Conservation (phyloP, 2,329 filamentous ascomycete genomes). For the Trichoderma citrinoviride region DNA sequence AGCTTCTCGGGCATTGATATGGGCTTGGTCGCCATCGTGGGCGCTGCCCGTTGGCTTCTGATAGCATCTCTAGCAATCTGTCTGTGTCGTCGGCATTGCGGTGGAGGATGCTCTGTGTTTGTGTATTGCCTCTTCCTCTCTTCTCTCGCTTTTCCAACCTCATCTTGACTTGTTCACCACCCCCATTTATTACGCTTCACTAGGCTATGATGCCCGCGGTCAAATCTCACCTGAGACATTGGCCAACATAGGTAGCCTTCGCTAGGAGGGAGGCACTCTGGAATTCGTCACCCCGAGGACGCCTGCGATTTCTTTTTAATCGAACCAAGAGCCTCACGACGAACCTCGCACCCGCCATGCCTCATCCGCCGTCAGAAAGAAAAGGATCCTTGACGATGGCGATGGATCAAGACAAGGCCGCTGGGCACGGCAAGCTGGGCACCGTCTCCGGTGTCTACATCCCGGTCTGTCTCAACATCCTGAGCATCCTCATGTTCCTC, state of each 20-base stretch:
- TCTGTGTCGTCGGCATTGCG: not conserved
- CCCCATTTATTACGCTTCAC: not conserved
- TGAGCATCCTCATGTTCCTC: conserved; percentile 90
- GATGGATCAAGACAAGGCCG: conserved; percentile 38
- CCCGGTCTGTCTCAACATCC: conserved; percentile 82
- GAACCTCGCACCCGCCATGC: conserved; percentile 5
- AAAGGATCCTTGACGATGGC: conserved; percentile 22
- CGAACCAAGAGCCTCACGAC: not conserved
- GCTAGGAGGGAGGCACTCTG: not conserved
- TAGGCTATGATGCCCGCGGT: not conserved
- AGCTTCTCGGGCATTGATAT: conserved; percentile 1
- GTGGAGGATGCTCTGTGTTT: not conserved
- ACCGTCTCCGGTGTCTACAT: conserved; percentile 80
- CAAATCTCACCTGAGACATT: not conserved
- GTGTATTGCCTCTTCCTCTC: not conserved
- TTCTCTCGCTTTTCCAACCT: not conserved
- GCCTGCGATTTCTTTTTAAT: not conserved
- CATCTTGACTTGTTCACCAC: not conserved
- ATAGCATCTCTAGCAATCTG: not conserved
- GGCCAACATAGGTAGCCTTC: not conserved
- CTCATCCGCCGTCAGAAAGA: conserved; percentile 22
- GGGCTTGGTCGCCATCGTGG: not conserved
- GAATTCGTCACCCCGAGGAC: not conserved
- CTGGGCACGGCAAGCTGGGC: conserved; percentile 61
- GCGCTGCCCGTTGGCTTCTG: not conserved